Percentiles rank a stretch among this genome's conserved stretches.
Evolutionary conservation across 352 stramenopile species (phyloP).

Genomic region (Phytophthora hybrid): DNA sequence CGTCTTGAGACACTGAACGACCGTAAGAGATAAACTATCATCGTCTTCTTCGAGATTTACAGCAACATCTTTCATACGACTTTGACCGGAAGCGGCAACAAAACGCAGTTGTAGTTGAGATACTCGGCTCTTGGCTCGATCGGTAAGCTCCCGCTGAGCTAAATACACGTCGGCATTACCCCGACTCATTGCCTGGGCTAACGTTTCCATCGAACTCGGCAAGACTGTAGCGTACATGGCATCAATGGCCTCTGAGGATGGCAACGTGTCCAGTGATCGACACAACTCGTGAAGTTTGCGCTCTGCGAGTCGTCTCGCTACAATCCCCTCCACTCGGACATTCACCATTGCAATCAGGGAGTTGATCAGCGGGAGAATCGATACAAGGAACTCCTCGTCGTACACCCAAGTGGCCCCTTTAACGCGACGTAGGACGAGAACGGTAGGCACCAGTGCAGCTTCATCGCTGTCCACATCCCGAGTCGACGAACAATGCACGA

Average conservation of each 20-base stretch:
- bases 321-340: conserved; percentile 55
- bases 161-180: conserved; percentile 61
- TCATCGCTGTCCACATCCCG: conserved; percentile 44
- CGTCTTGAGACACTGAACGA: conserved; percentile 56
- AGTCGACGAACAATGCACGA: conserved; percentile 35
- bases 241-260: conserved; percentile 25
- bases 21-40: conserved; percentile 45
- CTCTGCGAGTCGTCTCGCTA: conserved; percentile 41
- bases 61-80: conserved; percentile 55
- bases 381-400: conserved; percentile 63
- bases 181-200: conserved; percentile 42
- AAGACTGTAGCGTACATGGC: conserved; percentile 36
- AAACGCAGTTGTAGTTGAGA: conserved; percentile 43
- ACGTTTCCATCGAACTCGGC: conserved; percentile 35
- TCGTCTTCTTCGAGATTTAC: conserved; percentile 36
- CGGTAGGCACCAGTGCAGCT: conserved; percentile 28
- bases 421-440: conserved; percentile 61
- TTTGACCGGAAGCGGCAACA: conserved; percentile 51
- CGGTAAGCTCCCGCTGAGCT: conserved; percentile 38
- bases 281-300: conserved; percentile 34
- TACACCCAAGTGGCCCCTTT: conserved; percentile 59
- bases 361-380: conserved; percentile 54
- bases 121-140: conserved; percentile 19
- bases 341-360: conserved; percentile 58
- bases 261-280: conserved; percentile 20